A percentile compares a stretch with the other conserved stretches of the same genome.
Evolutionary conservation across 1,284 basidiomycete species (phyloP).

Genomic region (Pseudozyma sp.): DNA sequence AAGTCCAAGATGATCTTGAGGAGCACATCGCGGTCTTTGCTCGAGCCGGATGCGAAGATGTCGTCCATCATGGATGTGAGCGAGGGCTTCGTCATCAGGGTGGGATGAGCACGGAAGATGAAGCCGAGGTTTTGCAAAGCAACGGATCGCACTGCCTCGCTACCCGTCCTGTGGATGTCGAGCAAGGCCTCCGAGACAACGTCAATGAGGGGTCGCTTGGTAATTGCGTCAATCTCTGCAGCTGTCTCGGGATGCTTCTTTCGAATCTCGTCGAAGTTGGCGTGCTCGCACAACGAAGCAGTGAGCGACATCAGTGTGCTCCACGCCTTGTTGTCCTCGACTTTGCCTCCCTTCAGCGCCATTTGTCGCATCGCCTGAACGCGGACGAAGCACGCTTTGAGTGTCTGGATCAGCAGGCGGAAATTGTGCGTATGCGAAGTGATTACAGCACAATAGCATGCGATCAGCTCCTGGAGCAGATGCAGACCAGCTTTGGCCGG

Average conservation of each 20-base stretch:
- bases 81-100: conserved; percentile 81
- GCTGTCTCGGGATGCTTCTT: conserved; percentile 61
- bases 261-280: conserved; percentile 83
- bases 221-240: conserved; percentile 39
- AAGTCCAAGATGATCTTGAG: conserved; percentile 86
- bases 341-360: conserved; percentile 32
- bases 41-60: conserved; percentile 79
- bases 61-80: conserved; percentile 88
- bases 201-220: conserved; percentile 80
- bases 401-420: conserved; percentile 77
- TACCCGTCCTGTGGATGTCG: conserved; percentile 77
- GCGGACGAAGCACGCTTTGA: conserved; percentile 46
- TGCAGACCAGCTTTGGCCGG: conserved; percentile 45
- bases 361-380: conserved; percentile 39
- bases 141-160: conserved; percentile 74
- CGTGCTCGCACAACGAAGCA: conserved; percentile 83
- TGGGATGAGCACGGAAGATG: conserved; percentile 90
- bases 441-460: conserved; percentile 88
- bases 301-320: conserved; percentile 57
- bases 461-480: conserved; percentile 81
- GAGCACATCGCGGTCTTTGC: conserved; percentile 79
- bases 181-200: conserved; percentile 82
- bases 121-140: conserved; percentile 84
- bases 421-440: conserved; percentile 88
- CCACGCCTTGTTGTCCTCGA: conserved; percentile 47